A percentile compares a stretch with the other conserved stretches of the same genome.
Evolutionary conservation across 805 yeast genomes (phyloP).

Genomic region (Brettanomyces custersianus): DNA sequence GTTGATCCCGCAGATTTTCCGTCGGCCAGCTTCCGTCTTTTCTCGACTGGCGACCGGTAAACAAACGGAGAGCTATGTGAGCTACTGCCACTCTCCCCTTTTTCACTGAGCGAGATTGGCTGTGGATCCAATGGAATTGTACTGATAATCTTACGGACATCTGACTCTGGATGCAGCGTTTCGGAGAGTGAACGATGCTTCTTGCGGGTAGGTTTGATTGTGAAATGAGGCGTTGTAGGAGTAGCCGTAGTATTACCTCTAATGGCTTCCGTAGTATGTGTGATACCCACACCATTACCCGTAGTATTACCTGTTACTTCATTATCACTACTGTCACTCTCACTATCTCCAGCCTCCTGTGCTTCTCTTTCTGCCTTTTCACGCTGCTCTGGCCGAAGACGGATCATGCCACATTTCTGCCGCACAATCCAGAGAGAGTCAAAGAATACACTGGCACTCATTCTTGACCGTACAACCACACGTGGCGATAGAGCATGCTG

Average conservation of each 20-base stretch:
- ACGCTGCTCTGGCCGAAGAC: conserved; percentile 32
- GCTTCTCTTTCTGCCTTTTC: conserved; percentile 13
- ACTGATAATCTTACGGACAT: conserved; percentile 65
- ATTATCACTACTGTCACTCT: conserved; percentile 21
- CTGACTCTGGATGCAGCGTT: conserved; percentile 54
- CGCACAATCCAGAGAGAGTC: conserved; percentile 81
- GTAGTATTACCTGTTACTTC: conserved; percentile 11
- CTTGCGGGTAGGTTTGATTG: conserved; percentile 15
- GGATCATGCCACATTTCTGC: conserved; percentile 82
- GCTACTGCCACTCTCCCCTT: conserved; percentile 15
- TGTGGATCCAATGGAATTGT: conserved; percentile 80
- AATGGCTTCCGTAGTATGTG: conserved; percentile 9
- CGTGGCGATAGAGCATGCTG: conserved; percentile 31
- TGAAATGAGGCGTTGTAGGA: conserved; percentile 12
- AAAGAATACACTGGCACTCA: conserved; percentile 89
- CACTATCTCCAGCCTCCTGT: conserved; percentile 3
- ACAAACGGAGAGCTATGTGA: conserved; percentile 15
- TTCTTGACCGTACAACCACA: conserved; percentile 66
- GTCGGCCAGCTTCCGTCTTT: neutral
- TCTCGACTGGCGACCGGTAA: conserved; percentile 9
- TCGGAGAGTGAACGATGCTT: conserved; percentile 44
- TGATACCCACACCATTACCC: conserved; percentile 8
- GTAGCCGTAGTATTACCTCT: conserved; percentile 12
- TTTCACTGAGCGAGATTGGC: conserved; percentile 43
- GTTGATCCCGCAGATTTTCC: neutral